Percentiles rank a stretch among this genome's conserved stretches.
These are phyloP conservation scores for Wickerhamomyces canadensis DNA, from an alignment of 805 yeast genomes.

Conservation along the genomic window DNA sequence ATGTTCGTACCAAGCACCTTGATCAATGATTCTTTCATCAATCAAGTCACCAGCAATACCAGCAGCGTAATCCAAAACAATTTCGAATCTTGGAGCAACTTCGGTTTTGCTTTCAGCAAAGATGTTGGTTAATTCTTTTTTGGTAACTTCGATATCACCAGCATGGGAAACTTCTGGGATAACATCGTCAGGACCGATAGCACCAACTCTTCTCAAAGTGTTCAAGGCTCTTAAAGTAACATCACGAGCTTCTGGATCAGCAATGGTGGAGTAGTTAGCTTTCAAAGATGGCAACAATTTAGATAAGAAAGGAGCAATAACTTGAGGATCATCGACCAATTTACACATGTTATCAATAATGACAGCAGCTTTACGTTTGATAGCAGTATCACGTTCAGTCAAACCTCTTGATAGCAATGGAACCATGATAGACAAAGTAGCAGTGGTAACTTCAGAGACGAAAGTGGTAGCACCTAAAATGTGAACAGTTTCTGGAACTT, in stretches of 20 bases:
- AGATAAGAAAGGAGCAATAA: conserved; percentile 98
- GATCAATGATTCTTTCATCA: conserved; percentile 95
- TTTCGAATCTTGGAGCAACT: conserved; percentile 71
- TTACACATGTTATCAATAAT: conserved; percentile 99
- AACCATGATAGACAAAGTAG: conserved; percentile 98
- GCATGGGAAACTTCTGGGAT: conserved; percentile 98
- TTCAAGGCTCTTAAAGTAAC: conserved; percentile 95
- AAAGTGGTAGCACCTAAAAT: conserved; percentile 98
- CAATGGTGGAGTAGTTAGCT: conserved; percentile 91
- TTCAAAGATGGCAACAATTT: conserved; percentile 94
- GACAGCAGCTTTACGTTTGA: conserved; percentile 99
- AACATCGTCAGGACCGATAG: conserved; percentile 80
- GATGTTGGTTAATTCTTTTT: conserved; percentile 71
- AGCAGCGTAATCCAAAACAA: conserved; percentile 78
- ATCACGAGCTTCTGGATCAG: conserved; percentile 99
- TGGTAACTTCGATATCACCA: conserved; percentile 91
- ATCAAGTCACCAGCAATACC: conserved; percentile 98
- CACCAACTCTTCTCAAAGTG: conserved; percentile 99
- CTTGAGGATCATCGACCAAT: conserved; percentile 99
- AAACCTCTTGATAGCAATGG: conserved; percentile 99
- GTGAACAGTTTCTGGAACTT: conserved; percentile 99
- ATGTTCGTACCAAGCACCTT: conserved; percentile 83
- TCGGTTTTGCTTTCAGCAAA: conserved; percentile 55
- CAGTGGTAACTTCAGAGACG: conserved; percentile 99
- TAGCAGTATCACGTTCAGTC: conserved; percentile 98